Evolutionary conservation across 345 rosid genomes (phyloP), one percentile per base, ranked within the genome.

Genomic region (Conringia planisiliqua): DNA sequence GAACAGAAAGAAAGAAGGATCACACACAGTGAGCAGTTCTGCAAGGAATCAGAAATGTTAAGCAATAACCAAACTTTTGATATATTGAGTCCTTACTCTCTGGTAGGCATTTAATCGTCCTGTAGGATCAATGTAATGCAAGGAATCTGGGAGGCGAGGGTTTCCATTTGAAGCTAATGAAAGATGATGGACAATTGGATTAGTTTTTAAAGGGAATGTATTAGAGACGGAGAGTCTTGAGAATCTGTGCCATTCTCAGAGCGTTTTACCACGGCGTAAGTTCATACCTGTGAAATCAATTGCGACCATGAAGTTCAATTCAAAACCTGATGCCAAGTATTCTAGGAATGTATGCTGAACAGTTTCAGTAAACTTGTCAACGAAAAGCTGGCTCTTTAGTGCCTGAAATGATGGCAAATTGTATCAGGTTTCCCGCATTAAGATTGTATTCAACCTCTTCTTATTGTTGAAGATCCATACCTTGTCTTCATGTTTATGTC

Each of bases 231-330:
- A 40, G 32, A 43, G 38, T 32, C 30, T 40, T 10, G 36, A 56
- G 11, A 43, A 64, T 12, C 36, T 66, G 13, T 58, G 3, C 18
- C 10, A 7, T 16, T 24, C 51, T 33, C 1, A n/a, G 38, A 22
- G 33, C 51, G 8, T 38, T 30, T 50, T 20, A 51, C 33, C 43
- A 66, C 10, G 43, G 27, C 47, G 51, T 58, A 70, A 70, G 32
- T 55, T 51, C 61, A 47, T 80, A 94, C 98, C 98, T 1, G 98
- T 94, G 80, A 89, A 94, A 85, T 94, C 98, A 73, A 94, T 75
- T 60, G 98, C 98, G 69, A 89, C 91, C 97, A 94, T 94, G 87
- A 91, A 91, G 82, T 88, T 91, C 66, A 94, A 79, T 77, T 94
- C 95, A 40, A 83, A 94, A 66, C 98, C 98, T 38, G 78, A 88